A percentile compares a stretch with the other conserved stretches of the same genome.
phyloP scores from a whole-genome alignment of 208 protist species.

The Blechomonas ayalai region DNA sequence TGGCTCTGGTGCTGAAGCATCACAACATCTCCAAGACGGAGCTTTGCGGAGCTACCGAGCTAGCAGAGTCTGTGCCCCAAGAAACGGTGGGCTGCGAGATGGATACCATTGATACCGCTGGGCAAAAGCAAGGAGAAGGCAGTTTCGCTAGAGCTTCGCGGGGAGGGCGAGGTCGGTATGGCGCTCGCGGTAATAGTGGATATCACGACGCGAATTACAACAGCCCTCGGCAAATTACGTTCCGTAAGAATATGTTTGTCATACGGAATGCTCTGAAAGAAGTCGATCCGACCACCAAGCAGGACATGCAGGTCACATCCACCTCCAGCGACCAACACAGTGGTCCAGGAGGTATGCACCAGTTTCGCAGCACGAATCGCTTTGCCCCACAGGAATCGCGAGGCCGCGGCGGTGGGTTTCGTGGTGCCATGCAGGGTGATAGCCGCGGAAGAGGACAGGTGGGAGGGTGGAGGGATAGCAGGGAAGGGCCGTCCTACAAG shows the following conservation, averaged over 20 bases:
- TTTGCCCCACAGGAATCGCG: conserved; percentile 5
- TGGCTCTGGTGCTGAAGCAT: conserved; percentile 16
- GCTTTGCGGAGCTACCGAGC: too few species aligned
- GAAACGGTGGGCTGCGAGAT: neutral
- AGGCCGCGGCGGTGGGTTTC: neutral
- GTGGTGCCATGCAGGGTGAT: conserved; percentile 1
- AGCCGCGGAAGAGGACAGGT: neutral
- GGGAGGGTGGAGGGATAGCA: neutral
- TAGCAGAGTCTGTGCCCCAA: neutral
- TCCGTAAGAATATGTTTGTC: conserved; percentile 31
- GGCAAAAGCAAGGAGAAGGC: too few species aligned
- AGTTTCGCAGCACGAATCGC: conserved; percentile 8
- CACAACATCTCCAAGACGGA: neutral
- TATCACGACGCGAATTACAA: conserved; percentile 12
- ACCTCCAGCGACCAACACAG: neutral
- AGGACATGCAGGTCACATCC: conserved; percentile 40
- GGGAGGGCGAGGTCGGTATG: neutral
- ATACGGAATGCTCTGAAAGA: conserved; percentile 69
- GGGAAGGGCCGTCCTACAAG: neutral
- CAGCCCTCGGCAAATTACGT: conserved; percentile 19
- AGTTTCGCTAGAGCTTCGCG: too few species aligned
- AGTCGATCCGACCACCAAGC: conserved; percentile 55
- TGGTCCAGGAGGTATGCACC: neutral
- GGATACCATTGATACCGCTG: too few species aligned
- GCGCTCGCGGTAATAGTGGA: neutral